These are phyloP conservation scores for fission yeast (Schizosaccharomyces pombe) DNA, from an alignment of 805 yeast genomes.

Conservation along the genomic window DNA sequence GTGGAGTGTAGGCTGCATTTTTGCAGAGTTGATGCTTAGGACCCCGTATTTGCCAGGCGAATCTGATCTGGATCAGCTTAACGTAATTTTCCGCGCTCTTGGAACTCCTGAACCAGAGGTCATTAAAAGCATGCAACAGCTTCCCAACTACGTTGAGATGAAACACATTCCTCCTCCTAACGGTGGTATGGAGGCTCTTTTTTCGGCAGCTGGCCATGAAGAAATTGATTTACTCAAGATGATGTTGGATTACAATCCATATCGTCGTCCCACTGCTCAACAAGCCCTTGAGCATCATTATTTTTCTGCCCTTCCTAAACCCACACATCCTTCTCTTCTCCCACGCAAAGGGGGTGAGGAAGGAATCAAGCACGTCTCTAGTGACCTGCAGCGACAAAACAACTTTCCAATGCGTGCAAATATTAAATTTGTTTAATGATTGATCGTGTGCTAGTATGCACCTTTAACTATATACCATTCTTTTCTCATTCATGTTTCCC, in stretches of 20 bases:
- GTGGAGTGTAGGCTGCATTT: conserved; percentile 92
- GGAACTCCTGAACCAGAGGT: conserved; percentile 85
- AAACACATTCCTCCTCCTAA: background rate
- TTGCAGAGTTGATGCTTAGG: conserved; percentile 87
- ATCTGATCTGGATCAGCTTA: conserved; percentile 72
- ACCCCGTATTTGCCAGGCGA: conserved; percentile 88
- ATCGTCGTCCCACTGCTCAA: conserved; percentile 37
- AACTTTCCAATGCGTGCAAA: background rate
- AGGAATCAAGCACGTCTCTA: conserved; percentile 1
- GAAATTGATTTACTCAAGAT: conserved; percentile 37
- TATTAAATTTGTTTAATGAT: background rate
- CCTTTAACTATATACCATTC: background rate
- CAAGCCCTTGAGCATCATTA: conserved; percentile 50
- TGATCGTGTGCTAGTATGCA: background rate
- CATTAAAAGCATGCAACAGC: conserved; percentile 73
- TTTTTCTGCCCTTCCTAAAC: conserved; percentile 41
- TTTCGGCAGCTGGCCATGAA: conserved; percentile 18
- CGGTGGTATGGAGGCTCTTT: conserved; percentile 10
- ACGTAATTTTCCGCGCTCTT: conserved; percentile 78
- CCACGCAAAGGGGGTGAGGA: conserved; percentile 1
- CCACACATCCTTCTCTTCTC: background rate
- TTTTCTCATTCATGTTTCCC: background rate
- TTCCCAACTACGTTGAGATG: conserved; percentile 23
- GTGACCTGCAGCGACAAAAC: background rate
- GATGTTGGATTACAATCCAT: conserved; percentile 48